Percentiles rank a stretch among this genome's conserved stretches.
phyloP scores from a whole-genome alignment of 306 rosid genomes.

The Dalbergia cultrata region DNA sequence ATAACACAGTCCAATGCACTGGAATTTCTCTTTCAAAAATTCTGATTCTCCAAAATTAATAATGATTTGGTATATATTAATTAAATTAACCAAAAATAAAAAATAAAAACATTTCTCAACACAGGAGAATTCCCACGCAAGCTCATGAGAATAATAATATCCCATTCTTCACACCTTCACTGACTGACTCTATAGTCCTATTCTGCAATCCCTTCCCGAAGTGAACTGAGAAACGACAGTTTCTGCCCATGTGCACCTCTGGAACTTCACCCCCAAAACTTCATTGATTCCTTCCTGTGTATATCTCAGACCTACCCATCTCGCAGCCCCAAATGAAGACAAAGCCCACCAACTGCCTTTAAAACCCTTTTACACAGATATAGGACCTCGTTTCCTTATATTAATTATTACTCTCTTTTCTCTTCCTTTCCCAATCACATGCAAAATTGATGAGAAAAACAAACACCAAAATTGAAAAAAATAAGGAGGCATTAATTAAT shows the following conservation, averaged over 20 bases:
- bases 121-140: constrained; percentile 19
- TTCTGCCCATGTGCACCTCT: constrained; percentile 76
- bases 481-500: neutral
- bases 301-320: constrained; percentile 66
- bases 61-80: constrained; percentile 35
- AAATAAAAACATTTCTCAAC: constrained; percentile 34
- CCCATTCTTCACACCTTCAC: constrained; percentile 31
- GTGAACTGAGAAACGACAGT: constrained; percentile 59
- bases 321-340: constrained; percentile 62
- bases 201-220: constrained; percentile 35
- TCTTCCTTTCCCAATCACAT: constrained; percentile 56
- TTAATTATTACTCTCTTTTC: constrained; percentile 12
- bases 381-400: constrained; percentile 55
- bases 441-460: constrained; percentile 47
- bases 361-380: constrained; percentile 51
- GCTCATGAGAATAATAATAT: constrained; percentile 36
- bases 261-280: constrained; percentile 53
- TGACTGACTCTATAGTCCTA: constrained; percentile 47
- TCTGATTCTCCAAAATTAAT: constrained; percentile 60
- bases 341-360: constrained; percentile 66
- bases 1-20: constrained; percentile 54
- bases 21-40: constrained; percentile 58
- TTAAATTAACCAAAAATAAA: constrained; percentile 34
- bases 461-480: constrained; percentile 22
- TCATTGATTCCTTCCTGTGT: constrained; percentile 57